phyloP scores from a whole-genome alignment of 2,329 filamentous ascomycete genomes.

The Nannizziopsis barbatae region DNA sequence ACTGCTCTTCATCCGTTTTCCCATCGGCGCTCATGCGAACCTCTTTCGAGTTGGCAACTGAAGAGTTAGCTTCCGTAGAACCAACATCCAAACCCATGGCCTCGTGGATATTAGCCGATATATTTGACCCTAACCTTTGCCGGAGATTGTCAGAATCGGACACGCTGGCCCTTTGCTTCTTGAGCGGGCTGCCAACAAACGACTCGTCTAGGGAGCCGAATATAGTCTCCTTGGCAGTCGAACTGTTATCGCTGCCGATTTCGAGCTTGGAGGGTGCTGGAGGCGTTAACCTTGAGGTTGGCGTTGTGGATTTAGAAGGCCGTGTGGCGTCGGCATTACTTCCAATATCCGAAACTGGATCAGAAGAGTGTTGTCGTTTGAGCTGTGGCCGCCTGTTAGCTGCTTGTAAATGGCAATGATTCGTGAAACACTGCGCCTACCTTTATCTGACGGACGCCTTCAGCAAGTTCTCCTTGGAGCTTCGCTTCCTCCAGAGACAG shows the following conservation, averaged over 20 bases:
- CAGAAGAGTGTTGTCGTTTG: conserved; percentile 55
- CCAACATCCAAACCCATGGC: conserved; percentile 20
- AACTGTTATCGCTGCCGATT: conserved; percentile 23
- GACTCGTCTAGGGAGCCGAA: conserved; percentile 22
- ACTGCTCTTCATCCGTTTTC: conserved; percentile 13
- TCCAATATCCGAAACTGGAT: conserved; percentile 37
- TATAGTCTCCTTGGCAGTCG: conserved; percentile 12
- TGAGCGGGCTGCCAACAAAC: conserved; percentile 37
- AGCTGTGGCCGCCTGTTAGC: conserved; percentile 37
- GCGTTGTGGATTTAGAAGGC: conserved; percentile 34
- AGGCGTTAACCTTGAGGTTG: conserved; percentile 29
- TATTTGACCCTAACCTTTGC: conserved; percentile 31
- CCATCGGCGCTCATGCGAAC: conserved; percentile 6
- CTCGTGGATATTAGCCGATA: conserved; percentile 32
- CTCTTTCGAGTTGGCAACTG: conserved; percentile 3
- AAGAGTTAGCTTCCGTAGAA: not conserved
- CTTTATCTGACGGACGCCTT: conserved; percentile 56
- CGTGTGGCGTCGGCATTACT: conserved; percentile 26
- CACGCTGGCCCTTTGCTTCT: conserved; percentile 38
- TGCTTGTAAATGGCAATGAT: not conserved
- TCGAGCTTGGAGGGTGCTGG: conserved; percentile 24
- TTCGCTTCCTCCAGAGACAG: conserved; percentile 52
- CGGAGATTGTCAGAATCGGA: conserved; percentile 34
- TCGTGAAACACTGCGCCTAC: conserved; percentile 29
- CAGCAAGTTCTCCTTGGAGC: conserved; percentile 50